Conservation (phyloP, 768 basidiomycete species). For the Agaricus sinodeliciosus region DNA sequence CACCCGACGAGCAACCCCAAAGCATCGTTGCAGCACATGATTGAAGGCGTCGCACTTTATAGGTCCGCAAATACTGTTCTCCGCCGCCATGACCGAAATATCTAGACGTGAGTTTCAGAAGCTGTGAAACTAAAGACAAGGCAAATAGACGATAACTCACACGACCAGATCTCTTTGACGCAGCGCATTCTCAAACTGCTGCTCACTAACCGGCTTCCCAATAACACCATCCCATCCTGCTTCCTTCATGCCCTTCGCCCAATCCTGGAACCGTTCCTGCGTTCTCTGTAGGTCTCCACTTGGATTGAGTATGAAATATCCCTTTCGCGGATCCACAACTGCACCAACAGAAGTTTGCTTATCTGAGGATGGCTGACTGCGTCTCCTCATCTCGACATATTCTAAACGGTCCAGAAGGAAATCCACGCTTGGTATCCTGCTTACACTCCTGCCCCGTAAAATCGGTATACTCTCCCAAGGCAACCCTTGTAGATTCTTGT, state of each 20-base stretch:
- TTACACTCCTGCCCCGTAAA: conserved; percentile 77
- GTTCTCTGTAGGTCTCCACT: conserved; percentile 85
- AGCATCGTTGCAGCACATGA: conserved; percentile 94
- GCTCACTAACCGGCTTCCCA: conserved; percentile 73
- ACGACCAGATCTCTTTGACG: conserved; percentile 77
- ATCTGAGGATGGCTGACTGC: conserved; percentile 12
- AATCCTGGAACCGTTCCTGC: conserved; percentile 73
- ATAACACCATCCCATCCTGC: conserved; percentile 82
- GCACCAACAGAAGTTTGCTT: conserved; percentile 34
- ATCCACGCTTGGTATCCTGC: conserved; percentile 85
- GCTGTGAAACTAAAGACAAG: not conserved
- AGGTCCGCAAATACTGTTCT: conserved; percentile 89
- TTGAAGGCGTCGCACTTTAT: conserved; percentile 73
- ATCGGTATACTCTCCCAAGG: conserved; percentile 96
- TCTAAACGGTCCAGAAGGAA: conserved; percentile 82
- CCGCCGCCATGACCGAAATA: conserved; percentile 98
- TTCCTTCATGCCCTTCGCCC: conserved; percentile 64
- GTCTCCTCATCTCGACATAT: conserved; percentile 42
- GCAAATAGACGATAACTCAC: conserved; percentile 42
- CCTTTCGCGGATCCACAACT: conserved; percentile 56
- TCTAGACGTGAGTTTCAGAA: conserved; percentile 29
- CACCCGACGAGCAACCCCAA: conserved; percentile 97
- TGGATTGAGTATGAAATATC: conserved; percentile 87
- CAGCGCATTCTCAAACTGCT: conserved; percentile 74
- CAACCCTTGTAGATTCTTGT: conserved; percentile 81